phyloP scores from a whole-genome alignment of 371 early-diverging fungal species.

The Sporodiniella umbellata region DNA sequence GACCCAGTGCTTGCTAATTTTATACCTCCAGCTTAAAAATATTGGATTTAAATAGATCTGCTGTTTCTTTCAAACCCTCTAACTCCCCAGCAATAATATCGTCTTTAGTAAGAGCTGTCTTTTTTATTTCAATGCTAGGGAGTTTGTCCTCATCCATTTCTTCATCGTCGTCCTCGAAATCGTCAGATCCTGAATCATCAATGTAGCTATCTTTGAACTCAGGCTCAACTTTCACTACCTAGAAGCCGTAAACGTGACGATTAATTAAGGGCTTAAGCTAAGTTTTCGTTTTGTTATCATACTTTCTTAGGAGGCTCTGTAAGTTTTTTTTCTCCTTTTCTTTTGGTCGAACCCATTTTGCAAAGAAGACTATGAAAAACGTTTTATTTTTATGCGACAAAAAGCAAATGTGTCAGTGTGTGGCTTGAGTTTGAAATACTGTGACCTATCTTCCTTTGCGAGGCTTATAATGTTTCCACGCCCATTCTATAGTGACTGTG shows the following conservation, averaged over 20 bases:
- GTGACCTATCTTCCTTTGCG: slow-evolving; percentile 1
- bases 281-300: background rate
- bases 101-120: slow-evolving; percentile 26
- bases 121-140: slow-evolving; percentile 35
- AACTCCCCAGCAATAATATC: slow-evolving; percentile 80
- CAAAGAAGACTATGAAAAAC: background rate
- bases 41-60: slow-evolving; percentile 86
- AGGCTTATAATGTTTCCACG: background rate
- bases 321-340: slow-evolving; percentile 18
- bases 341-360: slow-evolving; percentile 12
- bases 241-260: too few relatives aligned
- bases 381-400: background rate
- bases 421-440: slow-evolving; percentile 1
- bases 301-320: slow-evolving; percentile 8
- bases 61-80: slow-evolving; percentile 76
- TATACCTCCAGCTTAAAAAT: slow-evolving; percentile 84
- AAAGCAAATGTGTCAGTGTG: background rate
- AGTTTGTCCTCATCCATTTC: slow-evolving; percentile 24
- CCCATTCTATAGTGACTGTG: background rate
- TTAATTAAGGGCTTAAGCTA: background rate
- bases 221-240: slow-evolving; percentile 18
- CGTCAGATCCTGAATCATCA: slow-evolving; percentile 41
- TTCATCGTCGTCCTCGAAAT: slow-evolving; percentile 44
- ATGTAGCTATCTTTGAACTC: slow-evolving; percentile 38
- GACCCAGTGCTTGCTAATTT: background rate